phyloP scores from a whole-genome alignment of 2,329 filamentous ascomycete genomes.

The Xylariaceae sp. region DNA sequence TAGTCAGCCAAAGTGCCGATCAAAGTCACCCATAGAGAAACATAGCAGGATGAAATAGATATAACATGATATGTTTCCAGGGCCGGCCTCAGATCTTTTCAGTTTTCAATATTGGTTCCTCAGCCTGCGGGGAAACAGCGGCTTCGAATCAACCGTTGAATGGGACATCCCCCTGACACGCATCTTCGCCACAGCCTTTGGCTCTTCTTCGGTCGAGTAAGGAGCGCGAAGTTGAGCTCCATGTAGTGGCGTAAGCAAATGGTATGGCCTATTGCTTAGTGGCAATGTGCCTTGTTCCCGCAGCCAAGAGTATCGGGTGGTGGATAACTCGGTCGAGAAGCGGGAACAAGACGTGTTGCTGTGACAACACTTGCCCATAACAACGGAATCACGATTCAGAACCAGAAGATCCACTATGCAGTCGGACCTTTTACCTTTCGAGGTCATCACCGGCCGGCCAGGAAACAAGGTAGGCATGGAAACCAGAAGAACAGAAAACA shows the following conservation, averaged over 20 bases:
- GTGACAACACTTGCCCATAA: slow-evolving; percentile 20
- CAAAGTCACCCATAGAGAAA: neutral
- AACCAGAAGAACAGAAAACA: neutral
- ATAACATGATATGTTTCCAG: slow-evolving; percentile 5
- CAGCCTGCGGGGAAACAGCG: slow-evolving; percentile 46
- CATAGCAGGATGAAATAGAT: neutral
- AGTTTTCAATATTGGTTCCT: slow-evolving; percentile 53
- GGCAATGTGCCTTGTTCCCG: slow-evolving; percentile 17
- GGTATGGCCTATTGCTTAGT: slow-evolving; percentile 1
- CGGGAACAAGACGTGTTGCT: slow-evolving; percentile 23
- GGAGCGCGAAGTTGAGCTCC: slow-evolving; percentile 45
- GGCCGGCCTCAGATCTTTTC: slow-evolving; percentile 68
- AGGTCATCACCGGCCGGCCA: slow-evolving; percentile 39
- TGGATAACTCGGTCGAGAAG: slow-evolving; percentile 5
- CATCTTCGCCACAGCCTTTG: slow-evolving; percentile 57
- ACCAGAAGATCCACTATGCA: slow-evolving; percentile 36
- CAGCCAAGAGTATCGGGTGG: slow-evolving; percentile 10
- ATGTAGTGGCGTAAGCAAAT: slow-evolving; percentile 40
- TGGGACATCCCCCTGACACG: slow-evolving; percentile 3
- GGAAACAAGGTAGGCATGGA: neutral
- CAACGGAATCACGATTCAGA: slow-evolving; percentile 30
- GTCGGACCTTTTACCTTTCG: slow-evolving; percentile 46
- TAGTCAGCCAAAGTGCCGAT: slow-evolving; percentile 10
- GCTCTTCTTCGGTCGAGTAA: slow-evolving; percentile 42
- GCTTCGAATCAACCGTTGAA: slow-evolving; percentile 36